Evolutionary conservation across 1,284 basidiomycete species (phyloP), one percentile per base, ranked within the genome.

Genomic region (Malassezia psittaci): DNA sequence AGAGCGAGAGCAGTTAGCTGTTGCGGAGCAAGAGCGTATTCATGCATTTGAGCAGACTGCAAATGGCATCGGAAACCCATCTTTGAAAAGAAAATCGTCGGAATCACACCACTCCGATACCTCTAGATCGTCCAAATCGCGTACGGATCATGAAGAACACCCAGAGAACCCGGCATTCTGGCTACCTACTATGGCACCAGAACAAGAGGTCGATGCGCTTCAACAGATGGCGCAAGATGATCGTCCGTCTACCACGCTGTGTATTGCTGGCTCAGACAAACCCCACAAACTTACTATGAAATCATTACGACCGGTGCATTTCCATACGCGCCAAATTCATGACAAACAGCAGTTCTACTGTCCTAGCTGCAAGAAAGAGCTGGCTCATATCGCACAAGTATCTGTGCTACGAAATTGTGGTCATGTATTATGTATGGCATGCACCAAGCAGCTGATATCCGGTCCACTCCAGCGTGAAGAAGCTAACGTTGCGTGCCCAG

Each of bases 341-440:
- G 33, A 18, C 24, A n/a, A 52, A 12, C 7, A n/a, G 34, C 55
- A 57, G 46, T 35, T 38, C 43, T 57, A 34, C 34, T 57, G 55
- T 24, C 55, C 55, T 1, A 52, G 48, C 42, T 57, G 55, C 45
- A 57, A 52, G 34, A 57, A 57, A 35, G 50, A 57, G 35, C 51
- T 43, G 21, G 11, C 55, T 35, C 16, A 11, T 21, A 7, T 43
- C 3, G 47, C 55, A 12, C 38, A 44, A 13, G 45, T 47, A 11
- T 29, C 42, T 41, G 49, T 57, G 8, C 39, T 57, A 15, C 50
- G 55, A 15, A 15, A 13, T 7, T 57, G 55, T 16, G 55, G 55
- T 11, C 55, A 57, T 52, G 51, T 41, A 29, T 18, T 57, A 12
- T 57, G 55, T 34, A 36, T 51, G 15, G 13, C 50, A 15, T 57